A percentile compares a stretch with the other conserved stretches of the same genome.
Evolutionary conservation across 169 alveolate species (phyloP).

Genomic region (Pseudocohnilembus persalinus): DNA sequence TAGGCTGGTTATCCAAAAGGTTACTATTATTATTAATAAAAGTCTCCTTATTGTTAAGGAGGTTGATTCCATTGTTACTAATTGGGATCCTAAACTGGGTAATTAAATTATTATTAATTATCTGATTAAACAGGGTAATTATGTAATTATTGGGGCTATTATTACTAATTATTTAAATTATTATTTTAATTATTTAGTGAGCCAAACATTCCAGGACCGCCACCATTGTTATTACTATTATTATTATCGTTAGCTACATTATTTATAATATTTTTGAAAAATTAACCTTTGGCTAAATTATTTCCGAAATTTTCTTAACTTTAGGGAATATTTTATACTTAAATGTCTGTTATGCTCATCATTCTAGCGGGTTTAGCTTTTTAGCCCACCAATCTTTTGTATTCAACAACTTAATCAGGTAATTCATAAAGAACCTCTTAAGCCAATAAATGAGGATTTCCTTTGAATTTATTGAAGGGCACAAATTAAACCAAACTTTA

Average conservation of each 20-base stretch:
- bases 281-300: background rate
- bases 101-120: too few species aligned
- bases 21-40: too few species aligned
- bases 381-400: slow-evolving; percentile 52
- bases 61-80: background rate
- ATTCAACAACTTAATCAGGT: slow-evolving; percentile 80
- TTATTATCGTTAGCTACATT: too few species aligned
- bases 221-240: too few species aligned
- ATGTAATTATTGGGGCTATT: too few species aligned
- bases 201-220: too few species aligned
- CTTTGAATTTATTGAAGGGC: slow-evolving; percentile 69
- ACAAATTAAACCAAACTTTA: slow-evolving; percentile 85
- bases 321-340: background rate
- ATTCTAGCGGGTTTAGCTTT: slow-evolving; percentile 28
- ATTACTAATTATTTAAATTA: too few species aligned
- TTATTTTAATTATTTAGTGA: too few species aligned
- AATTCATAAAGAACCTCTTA: slow-evolving; percentile 86
- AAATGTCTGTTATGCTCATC: background rate
- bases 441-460: slow-evolving; percentile 63
- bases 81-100: too few species aligned
- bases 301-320: background rate
- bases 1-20: background rate
- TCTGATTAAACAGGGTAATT: too few species aligned
- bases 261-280: too few species aligned
- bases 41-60: too few species aligned